Base-by-base conservation (phyloP, 805 yeast species). In the Candida arabinofermentans region DNA sequence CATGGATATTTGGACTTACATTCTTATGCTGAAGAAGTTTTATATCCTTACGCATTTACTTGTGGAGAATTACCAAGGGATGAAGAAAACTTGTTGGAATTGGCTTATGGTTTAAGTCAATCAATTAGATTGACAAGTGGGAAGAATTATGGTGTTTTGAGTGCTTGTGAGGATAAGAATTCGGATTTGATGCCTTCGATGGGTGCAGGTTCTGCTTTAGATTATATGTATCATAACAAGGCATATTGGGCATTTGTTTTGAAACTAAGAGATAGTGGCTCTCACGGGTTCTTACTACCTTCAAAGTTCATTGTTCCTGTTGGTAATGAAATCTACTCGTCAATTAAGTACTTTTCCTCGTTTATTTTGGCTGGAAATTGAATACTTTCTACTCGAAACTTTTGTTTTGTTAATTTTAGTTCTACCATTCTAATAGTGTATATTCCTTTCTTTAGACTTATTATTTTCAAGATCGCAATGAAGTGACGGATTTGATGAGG, bases 201-300 rank as follows among this genome's bases (percentile, higher is more conserved):
- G 59, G 93, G 93, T 2, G 73, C 89, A 5, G 96, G 96, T 2
- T 75, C 87, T 2, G 83, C 86, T 1, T 67, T 87, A 52, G 96
- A 87, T 55, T 87, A 72, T 58, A 83, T 86, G 91, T 87, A 86
- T 56, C 88, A 85, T 61, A 77, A 81, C 54, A 74, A 81, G 44
- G 93, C 93, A 0, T 77, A 71, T 53, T 86, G 90, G 89, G 95
- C 95, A 1, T 83, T 81, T 62, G 95, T 86, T 54, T 65, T 88
- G 43, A 86, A 87, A 62, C 67, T 88, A 41, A 72, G 96, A 54
- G 96, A 87, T 57, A 75, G 83, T 16, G 95, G 96, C 0, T 72
- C 77, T 37, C 90, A 84, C 55, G 96, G 96, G 1, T 88, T 86
- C 56, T 69, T 88, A 49, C 66, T 87, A 32, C 96, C 96, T 6